Evolutionary conservation across 345 rosid genomes (phyloP).

Genomic region (Stellera chamaejasme): DNA sequence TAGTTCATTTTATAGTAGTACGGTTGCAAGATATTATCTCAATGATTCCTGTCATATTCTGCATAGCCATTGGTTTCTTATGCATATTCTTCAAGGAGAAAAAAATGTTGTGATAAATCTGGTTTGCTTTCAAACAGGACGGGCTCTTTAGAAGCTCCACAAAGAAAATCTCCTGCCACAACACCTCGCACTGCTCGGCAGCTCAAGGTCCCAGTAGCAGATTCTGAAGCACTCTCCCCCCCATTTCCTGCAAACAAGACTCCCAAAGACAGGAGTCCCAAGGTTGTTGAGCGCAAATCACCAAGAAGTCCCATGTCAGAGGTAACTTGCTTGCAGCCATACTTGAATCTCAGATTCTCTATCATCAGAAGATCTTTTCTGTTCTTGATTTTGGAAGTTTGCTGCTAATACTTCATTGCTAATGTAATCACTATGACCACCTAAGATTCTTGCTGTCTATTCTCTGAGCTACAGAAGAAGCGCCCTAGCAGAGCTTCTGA

Average conservation of each 20-base stretch:
- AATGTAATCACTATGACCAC: background rate
- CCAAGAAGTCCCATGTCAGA: constrained; percentile 57
- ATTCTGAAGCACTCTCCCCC: constrained; percentile 38
- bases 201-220: constrained; percentile 46
- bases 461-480: constrained; percentile 45
- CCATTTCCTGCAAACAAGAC: constrained; percentile 42
- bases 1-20: no score
- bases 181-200: constrained; percentile 60
- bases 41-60: no score
- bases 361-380: background rate
- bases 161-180: constrained; percentile 61
- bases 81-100: no score
- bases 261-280: constrained; percentile 67
- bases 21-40: no score
- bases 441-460: background rate
- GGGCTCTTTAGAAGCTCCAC: constrained; percentile 53
- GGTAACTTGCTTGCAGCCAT: constrained; percentile 33
- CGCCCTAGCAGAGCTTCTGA: constrained; percentile 43
- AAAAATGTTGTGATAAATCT: background rate
- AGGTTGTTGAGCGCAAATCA: constrained; percentile 63
- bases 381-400: background rate
- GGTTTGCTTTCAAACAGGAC: constrained; percentile 30
- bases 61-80: no score
- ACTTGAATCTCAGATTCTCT: background rate
- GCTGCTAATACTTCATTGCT: background rate